These are phyloP conservation scores for Nakazawaea ishiwadae DNA, from an alignment of 805 yeast genomes.

Conservation along the genomic window DNA sequence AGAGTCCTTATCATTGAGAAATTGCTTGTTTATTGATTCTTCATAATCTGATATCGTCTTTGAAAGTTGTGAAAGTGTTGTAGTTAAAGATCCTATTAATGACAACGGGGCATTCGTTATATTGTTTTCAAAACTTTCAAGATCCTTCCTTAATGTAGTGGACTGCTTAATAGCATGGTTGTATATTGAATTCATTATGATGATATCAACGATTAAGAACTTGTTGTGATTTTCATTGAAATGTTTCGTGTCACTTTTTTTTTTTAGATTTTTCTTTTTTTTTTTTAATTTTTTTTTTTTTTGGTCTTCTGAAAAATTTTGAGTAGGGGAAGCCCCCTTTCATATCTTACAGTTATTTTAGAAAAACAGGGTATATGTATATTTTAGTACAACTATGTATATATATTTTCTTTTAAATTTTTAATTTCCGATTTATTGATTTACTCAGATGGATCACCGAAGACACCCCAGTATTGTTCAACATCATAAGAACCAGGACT, in stretches of 20 bases:
- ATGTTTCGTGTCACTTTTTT: not conserved
- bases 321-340: too few relatives aligned
- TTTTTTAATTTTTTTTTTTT: not conserved
- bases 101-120: conserved; percentile 70
- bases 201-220: conserved; percentile 15
- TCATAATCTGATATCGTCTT: conserved; percentile 58
- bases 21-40: conserved; percentile 12
- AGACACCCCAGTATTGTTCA: conserved; percentile 61
- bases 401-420: too few relatives aligned
- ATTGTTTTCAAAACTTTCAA: conserved; percentile 60
- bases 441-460: conserved; percentile 12
- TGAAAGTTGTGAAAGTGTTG: conserved; percentile 68
- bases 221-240: not conserved
- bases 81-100: conserved; percentile 57
- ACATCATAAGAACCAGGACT: conserved; percentile 49
- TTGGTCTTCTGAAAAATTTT: too few relatives aligned
- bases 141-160: conserved; percentile 63
- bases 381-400: too few relatives aligned
- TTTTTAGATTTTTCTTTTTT: not conserved
- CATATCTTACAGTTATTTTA: too few relatives aligned
- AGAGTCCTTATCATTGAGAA: conserved; percentile 15
- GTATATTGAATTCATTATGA: conserved; percentile 66
- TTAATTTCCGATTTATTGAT: too few relatives aligned
- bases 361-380: too few relatives aligned
- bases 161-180: conserved; percentile 89